Base-by-base conservation (phyloP, 208 protist genomes). In the Acanthamoeba polyphaga region DNA sequence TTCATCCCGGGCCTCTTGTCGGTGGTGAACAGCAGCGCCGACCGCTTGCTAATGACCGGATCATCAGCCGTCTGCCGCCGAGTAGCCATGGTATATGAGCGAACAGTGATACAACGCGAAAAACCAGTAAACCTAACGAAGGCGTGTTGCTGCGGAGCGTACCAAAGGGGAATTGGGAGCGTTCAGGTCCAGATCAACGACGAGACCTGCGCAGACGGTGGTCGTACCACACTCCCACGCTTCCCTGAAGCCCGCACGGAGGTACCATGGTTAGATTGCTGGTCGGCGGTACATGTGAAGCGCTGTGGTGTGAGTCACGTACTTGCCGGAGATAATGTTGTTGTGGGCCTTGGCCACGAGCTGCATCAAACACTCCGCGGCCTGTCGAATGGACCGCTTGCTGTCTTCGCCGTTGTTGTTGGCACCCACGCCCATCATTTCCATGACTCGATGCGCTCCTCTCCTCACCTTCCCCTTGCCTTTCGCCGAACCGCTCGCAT, bases 161-260 rank as follows among this genome's bases (percentile, higher is more conserved):
- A 49, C 38, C 32, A 8, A 34, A 51, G 74, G 46, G 9, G 74
- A 55, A 49, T 49, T 49, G 43, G 43, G 43, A 85, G 10, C 17
- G 19, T 0, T 27, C 12, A 34, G 7, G 76, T 85, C 24, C 22
- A 94, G 53, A 49, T 94, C 91, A 24, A 94, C 66, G 9, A 87
- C 27, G 32, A 94, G 85, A n/a, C 91, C 91, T 2, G 91, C 91
- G 32, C 66, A 87, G 22, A 94, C 27, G 22, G 91, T 94, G 3
- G 91, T 94, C n/a, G 91, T 87, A 55, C 91, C 91, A 51, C 91
- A 94, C n/a, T 94, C 91, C 46, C 49, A 94, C 13, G 68, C 6
- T 72, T 94, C 91, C 62, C 74, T 94, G 80, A 64, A 27, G 29
- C 27, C 15, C 10, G 24, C 7, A 58, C 46, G 27, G 9, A 85